phyloP scores from a whole-genome alignment of 352 stramenopile genomes.

The Plasmopara halstedii region DNA sequence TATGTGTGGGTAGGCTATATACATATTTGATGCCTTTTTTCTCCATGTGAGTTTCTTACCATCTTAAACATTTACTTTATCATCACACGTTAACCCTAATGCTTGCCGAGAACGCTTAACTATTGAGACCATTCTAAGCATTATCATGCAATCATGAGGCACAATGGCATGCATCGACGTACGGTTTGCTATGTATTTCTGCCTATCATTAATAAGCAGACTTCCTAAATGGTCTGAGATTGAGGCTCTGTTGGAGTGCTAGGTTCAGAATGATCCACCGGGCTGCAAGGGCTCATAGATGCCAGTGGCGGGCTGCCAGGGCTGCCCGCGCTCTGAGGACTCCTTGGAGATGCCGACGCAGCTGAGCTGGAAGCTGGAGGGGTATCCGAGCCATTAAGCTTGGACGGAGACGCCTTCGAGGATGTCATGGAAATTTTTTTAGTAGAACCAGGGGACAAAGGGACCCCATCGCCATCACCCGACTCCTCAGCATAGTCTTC shows the following conservation, averaged over 20 bases:
- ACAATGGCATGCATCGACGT: too few species aligned
- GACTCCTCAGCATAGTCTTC: constrained; percentile 27
- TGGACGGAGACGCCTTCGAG: constrained; percentile 22
- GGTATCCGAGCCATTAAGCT: constrained; percentile 27
- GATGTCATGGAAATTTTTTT: constrained; percentile 34
- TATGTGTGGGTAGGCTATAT: too few species aligned
- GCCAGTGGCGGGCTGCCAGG: constrained; percentile 22
- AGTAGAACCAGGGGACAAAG: constrained; percentile 24
- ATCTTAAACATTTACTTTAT: too few species aligned
- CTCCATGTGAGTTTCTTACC: too few species aligned
- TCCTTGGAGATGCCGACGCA: constrained; percentile 28
- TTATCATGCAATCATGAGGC: constrained; percentile 27
- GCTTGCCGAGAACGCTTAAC: too few species aligned
- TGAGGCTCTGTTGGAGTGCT: constrained; percentile 22
- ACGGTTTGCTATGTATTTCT: constrained; percentile 17
- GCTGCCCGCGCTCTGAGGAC: constrained; percentile 30
- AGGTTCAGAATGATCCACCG: constrained; percentile 4
- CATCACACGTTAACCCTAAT: too few species aligned
- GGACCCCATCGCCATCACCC: constrained; percentile 24
- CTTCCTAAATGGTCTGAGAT: constrained; percentile 32
- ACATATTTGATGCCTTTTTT: too few species aligned
- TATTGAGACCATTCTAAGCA: too few species aligned
- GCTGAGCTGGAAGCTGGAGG: constrained; percentile 29
- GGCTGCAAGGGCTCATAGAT: constrained; percentile 23
- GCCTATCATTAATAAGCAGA: constrained; percentile 9